Evolutionary conservation across 805 yeast genomes (phyloP), one percentile per base, ranked within the genome.

Genomic region (Starmerella cellae): DNA sequence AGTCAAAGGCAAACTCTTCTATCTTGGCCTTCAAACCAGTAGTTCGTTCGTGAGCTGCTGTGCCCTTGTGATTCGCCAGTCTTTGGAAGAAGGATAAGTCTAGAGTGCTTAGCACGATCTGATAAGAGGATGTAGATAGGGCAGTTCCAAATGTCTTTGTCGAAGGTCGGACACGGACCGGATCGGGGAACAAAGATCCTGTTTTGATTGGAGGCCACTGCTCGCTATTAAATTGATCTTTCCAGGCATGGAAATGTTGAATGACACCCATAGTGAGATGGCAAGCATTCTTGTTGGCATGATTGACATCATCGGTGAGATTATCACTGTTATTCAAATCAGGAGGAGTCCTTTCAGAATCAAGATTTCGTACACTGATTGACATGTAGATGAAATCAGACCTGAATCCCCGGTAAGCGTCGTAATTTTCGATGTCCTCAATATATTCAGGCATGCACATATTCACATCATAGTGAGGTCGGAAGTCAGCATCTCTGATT

Each of bases 361-460:
- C 14, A 2, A 32, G 19, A 16, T 47, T 44, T 3, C 37, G 37
- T 9, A 81, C 64, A 0, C 74, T 61, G 30, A 81, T 62, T 0
- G 85, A 74, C 67, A 82, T 57, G 56, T 84, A 95, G 10, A 88
- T 67, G 56, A 74, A 87, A 42, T 84, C 78, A 48, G 94, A 80
- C 56, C 97, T 65, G 65, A 77, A 91, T 0, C 79, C 84, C 11
- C 60, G 62, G 57, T 79, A 88, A 0, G 95, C 82, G 61, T 88
- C 97, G 62, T 85, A 85, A 2, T 55, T 54, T 0, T 58, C 61
- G 16, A 58, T 52, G 24, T 75, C 74, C 3, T 65, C 57, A 21
- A 75, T 65, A 35, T 60, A 66, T 17, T 56, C 55, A 0, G 87
- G 88, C 52, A 73, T 71, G 3, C 71, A 68, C n/a, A 79, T 69